Conservation (phyloP, 768 basidiomycete genomes). For the Auriscalpium vulgare region DNA sequence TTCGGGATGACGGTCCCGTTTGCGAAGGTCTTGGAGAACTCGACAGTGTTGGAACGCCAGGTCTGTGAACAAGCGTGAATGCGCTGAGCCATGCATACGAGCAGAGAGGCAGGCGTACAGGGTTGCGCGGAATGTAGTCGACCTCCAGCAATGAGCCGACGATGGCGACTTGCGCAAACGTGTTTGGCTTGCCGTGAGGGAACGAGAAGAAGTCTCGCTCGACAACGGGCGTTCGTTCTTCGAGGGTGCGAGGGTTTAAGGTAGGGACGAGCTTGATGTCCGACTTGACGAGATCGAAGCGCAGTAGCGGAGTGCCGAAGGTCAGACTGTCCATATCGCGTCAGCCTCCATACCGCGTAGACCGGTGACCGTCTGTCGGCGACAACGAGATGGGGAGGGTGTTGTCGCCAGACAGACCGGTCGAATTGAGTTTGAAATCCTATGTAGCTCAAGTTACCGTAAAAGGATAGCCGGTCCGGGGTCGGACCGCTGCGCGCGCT, state of each 20-base stretch:
- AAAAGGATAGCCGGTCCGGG: too few relatives aligned
- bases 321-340: conserved; percentile 25
- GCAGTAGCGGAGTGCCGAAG: conserved; percentile 42
- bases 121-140: conserved; percentile 42
- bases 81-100: neutral
- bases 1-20: neutral
- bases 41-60: neutral
- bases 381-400: too few relatives aligned
- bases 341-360: too few relatives aligned
- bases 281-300: conserved; percentile 40
- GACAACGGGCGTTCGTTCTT: conserved; percentile 12
- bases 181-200: conserved; percentile 26
- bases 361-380: too few relatives aligned
- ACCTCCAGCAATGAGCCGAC: conserved; percentile 43
- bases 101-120: conserved; percentile 6
- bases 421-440: too few relatives aligned
- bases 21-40: neutral
- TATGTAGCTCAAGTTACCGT: too few relatives aligned
- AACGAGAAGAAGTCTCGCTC: conserved; percentile 28
- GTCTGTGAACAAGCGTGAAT: neutral
- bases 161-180: conserved; percentile 30
- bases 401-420: too few relatives aligned
- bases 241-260: conserved; percentile 22
- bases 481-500: too few relatives aligned
- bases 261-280: conserved; percentile 33